Percentiles rank a stretch among this genome's conserved stretches.
Evolutionary conservation across 495 filamentous ascomycete species (phyloP).

Genomic region (Melanomma pulvis-pyrius): DNA sequence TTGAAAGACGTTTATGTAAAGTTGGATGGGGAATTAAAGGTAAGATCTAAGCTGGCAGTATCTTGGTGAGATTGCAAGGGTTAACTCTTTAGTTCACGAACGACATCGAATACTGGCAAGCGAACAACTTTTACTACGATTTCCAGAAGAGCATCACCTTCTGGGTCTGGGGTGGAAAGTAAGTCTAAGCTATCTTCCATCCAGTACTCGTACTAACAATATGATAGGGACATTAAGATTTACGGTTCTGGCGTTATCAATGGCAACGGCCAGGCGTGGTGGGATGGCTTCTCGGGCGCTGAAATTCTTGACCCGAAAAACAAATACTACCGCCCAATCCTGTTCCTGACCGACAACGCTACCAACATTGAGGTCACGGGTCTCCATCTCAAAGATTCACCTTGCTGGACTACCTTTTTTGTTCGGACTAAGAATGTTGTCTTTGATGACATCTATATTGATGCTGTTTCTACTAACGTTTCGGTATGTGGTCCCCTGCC

Average conservation of each 20-base stretch:
- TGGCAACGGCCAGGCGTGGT: constrained; percentile 73
- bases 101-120: constrained; percentile 70
- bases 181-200: not conserved
- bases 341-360: constrained; percentile 59
- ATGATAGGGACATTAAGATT: constrained; percentile 61
- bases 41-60: not conserved
- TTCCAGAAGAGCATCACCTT: constrained; percentile 71
- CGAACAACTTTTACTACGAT: constrained; percentile 60
- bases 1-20: constrained; percentile 55
- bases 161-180: constrained; percentile 61
- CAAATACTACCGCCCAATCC: constrained; percentile 59
- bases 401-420: constrained; percentile 70
- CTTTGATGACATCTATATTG: constrained; percentile 68
- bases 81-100: constrained; percentile 56
- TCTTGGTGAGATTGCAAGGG: not conserved
- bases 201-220: not conserved
- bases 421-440: constrained; percentile 71
- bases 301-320: constrained; percentile 32
- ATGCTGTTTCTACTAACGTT: constrained; percentile 39
- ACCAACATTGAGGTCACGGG: constrained; percentile 61
- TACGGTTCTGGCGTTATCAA: constrained; percentile 66
- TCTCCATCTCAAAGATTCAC: constrained; percentile 65
- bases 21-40: constrained; percentile 28
- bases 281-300: constrained; percentile 50
- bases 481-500: constrained; percentile 8